Evolutionary conservation across 768 basidiomycete genomes (phyloP), one percentile per base, ranked within the genome.

Genomic region (Aureoboletus auriporus): DNA sequence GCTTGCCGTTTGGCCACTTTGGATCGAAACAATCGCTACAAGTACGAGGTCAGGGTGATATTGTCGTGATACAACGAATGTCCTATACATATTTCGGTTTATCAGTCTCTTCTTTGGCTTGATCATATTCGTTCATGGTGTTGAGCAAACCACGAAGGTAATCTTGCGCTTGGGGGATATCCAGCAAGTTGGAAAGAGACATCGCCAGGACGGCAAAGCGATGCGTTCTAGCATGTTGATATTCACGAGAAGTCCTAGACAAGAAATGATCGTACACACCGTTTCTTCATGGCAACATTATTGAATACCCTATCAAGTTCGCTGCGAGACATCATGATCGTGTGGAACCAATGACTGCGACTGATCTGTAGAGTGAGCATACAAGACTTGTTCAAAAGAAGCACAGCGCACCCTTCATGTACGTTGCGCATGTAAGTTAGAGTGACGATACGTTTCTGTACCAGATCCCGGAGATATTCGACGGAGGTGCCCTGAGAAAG

Each of bases 321-420:
- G 14, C 71, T 58, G 41, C 79, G 79, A 46, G 85, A 82, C 58
- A 93, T 79, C 60, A 88, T 76, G 56, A 93, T 83, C 11, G 92
- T 93, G 63, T 91, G 87, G 60, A 89, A 89, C 90, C 90, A 92
- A 62, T 90, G 84, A 53, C 82, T 83, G 46, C 82, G 83, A 45
- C 90, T 92, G 61, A 26, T 27, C 29, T 8, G 3, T 35, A 34
- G 16, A 30, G 28, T 54, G 39, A 56, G 44, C 11, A 46, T 39
- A 48, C 16, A 30, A 30, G 20, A 8, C 37, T 35, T 8, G 35
- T 13, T 42, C 38, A 31, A 33, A 42, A 46, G 27, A 39, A 44
- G 41, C 4, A 17, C 39, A 42, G 76, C 83, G 58, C 54, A 91
- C 87, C 92, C 92, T 67, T 92, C 89, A 55, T 92, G 86, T 29